Evolutionary conservation across 2,329 filamentous ascomycete species (phyloP).

Genomic region (Sporothrix euskadiensis): DNA sequence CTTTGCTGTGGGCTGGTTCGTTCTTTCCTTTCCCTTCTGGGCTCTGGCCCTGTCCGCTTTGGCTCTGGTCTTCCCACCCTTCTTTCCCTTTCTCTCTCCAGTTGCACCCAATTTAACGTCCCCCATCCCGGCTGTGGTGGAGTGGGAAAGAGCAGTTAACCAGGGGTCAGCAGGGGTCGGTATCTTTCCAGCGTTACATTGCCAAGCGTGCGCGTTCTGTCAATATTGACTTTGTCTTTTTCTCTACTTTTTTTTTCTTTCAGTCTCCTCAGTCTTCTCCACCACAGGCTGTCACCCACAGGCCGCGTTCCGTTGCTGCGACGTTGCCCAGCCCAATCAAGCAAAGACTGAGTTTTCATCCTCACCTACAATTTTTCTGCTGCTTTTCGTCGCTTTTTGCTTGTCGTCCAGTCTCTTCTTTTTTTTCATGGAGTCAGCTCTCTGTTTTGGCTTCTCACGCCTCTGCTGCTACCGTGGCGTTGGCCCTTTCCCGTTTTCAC

Average conservation of each 20-base stretch:
- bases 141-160: background rate
- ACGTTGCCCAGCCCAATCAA: slow-evolving; percentile 21
- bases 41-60: background rate
- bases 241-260: background rate
- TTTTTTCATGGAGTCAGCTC: background rate
- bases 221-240: background rate
- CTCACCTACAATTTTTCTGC: background rate
- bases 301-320: slow-evolving; percentile 22
- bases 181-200: slow-evolving; percentile 25
- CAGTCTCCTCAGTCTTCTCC: background rate
- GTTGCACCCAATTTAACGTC: slow-evolving; percentile 25
- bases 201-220: slow-evolving; percentile 12
- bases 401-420: background rate
- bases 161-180: slow-evolving; percentile 22
- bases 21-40: background rate
- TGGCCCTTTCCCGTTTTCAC: background rate
- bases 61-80: background rate
- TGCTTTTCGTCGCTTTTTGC: background rate
- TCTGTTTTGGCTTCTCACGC: slow-evolving; percentile 5
- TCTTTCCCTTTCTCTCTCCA: background rate
- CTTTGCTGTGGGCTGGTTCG: background rate
- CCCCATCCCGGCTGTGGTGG: slow-evolving; percentile 12
- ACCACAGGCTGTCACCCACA: slow-evolving; percentile 7
- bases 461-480: slow-evolving; percentile 1
- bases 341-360: background rate